Percentiles rank a stretch among this genome's conserved stretches.
phyloP scores from a whole-genome alignment of 345 rosid species.

The Psidium friedrichsthalianum region DNA sequence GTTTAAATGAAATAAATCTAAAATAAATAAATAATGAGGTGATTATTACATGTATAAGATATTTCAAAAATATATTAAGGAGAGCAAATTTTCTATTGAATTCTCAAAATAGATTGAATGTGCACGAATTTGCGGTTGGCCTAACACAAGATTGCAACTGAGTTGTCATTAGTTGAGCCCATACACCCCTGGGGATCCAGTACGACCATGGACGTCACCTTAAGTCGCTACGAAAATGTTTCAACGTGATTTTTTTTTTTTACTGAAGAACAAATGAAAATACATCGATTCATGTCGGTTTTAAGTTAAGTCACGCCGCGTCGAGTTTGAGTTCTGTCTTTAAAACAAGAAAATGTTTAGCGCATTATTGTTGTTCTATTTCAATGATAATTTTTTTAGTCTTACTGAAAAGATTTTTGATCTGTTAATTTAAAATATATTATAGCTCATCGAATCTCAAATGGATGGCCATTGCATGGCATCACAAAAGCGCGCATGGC shows the following conservation, averaged over 20 bases:
- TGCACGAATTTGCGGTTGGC: accelerated
- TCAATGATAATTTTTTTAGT: too few relatives aligned
- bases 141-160: background rate
- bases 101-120: background rate
- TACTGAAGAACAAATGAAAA: background rate
- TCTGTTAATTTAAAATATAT: too few relatives aligned
- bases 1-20: background rate
- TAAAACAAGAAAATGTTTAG: background rate
- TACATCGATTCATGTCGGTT: accelerated
- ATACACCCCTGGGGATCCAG: accelerated
- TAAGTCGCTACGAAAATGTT: background rate
- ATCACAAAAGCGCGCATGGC: too few relatives aligned
- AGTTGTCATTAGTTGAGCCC: background rate
- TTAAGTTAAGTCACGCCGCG: background rate
- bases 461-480: too few relatives aligned
- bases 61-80: background rate
- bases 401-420: too few relatives aligned
- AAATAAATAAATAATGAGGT: background rate
- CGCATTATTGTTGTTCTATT: background rate
- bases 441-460: too few relatives aligned
- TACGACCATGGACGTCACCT: background rate
- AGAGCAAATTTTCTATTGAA: background rate
- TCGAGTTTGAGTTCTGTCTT: background rate
- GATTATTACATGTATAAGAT: background rate
- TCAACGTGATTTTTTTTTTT: background rate